These are phyloP conservation scores for Boletales sp. DNA, from an alignment of 768 basidiomycete genomes.

Conservation along the genomic window DNA sequence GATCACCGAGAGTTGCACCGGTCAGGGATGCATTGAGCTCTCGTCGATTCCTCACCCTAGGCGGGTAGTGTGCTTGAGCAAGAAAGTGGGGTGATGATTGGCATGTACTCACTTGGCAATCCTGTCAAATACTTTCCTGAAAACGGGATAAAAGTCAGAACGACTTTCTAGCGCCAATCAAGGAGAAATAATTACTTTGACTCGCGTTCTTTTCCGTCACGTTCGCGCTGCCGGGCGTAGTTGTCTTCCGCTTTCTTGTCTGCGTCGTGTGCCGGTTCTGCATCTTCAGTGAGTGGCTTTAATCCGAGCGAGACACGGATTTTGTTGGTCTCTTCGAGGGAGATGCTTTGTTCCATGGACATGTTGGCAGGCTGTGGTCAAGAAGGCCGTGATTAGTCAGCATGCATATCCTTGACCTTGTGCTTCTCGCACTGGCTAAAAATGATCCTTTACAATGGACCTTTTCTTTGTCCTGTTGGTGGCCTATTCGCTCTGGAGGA, in stretches of 20 bases:
- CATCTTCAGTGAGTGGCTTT: constrained; percentile 86
- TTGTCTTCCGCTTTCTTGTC: constrained; percentile 88
- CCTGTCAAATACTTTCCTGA: constrained; percentile 65
- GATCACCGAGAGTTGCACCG: constrained; percentile 89
- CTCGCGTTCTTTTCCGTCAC: constrained; percentile 67
- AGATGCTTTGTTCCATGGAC: constrained; percentile 85
- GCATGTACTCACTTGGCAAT: constrained; percentile 83
- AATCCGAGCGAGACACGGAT: constrained; percentile 92
- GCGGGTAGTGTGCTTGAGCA: constrained; percentile 44
- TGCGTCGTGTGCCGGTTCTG: constrained; percentile 61
- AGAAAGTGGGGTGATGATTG: constrained; percentile 1
- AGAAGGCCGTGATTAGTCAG: constrained; percentile 9
- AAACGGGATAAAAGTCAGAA: constrained; percentile 22
- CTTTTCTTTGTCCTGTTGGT: constrained; percentile 7
- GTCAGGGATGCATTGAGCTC: constrained; percentile 91
- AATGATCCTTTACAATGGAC: neutral
- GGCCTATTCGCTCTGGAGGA: constrained; percentile 4
- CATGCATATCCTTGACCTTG: neutral
- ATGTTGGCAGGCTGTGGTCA: constrained; percentile 28
- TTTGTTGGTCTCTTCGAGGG: constrained; percentile 93
- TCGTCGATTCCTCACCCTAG: constrained; percentile 88
- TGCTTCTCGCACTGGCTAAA: too few species aligned
- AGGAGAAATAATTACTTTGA: constrained; percentile 58
- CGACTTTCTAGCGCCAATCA: constrained; percentile 7
- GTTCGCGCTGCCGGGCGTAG: constrained; percentile 68